phyloP scores from a whole-genome alignment of 2,329 filamentous ascomycete species.

The Cryphonectria nitschkei region DNA sequence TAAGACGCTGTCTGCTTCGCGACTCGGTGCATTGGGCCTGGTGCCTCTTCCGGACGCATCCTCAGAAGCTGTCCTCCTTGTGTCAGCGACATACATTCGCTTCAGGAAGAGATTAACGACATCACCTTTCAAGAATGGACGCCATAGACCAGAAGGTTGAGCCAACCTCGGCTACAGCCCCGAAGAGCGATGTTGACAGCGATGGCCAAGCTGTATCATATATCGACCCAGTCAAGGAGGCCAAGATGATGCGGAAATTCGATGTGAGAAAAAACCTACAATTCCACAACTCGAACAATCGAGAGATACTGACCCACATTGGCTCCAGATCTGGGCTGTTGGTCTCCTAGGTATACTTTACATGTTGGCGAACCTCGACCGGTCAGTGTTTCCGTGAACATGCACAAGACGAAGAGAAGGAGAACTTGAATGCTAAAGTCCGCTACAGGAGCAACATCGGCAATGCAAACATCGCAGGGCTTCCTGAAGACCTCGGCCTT shows the following conservation, averaged over 20 bases:
- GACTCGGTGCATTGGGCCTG: neutral
- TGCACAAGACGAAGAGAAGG: neutral
- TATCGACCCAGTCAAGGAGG: conserved; percentile 25
- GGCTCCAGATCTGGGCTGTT: conserved; percentile 17
- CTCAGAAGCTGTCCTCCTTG: neutral
- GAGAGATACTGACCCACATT: neutral
- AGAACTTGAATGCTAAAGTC: neutral
- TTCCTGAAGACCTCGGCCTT: conserved; percentile 29
- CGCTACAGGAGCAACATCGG: conserved; percentile 33
- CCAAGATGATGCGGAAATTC: conserved; percentile 26
- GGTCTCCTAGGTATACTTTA: conserved; percentile 28
- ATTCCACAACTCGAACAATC: neutral
- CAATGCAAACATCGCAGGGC: conserved; percentile 34
- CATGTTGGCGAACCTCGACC: conserved; percentile 33
- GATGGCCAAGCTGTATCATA: neutral
- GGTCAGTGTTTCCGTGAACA: conserved; percentile 13
- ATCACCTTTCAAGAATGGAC: neutral
- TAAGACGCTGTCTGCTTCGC: neutral
- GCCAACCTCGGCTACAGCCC: neutral
- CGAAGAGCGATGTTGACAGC: neutral
- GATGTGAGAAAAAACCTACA: conserved; percentile 8
- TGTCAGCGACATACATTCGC: neutral
- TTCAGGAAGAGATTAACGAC: neutral
- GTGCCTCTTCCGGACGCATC: neutral
- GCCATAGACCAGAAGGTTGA: neutral